Base-by-base conservation (phyloP, 169 alveolate species). In the Plasmodium berghei region DNA sequence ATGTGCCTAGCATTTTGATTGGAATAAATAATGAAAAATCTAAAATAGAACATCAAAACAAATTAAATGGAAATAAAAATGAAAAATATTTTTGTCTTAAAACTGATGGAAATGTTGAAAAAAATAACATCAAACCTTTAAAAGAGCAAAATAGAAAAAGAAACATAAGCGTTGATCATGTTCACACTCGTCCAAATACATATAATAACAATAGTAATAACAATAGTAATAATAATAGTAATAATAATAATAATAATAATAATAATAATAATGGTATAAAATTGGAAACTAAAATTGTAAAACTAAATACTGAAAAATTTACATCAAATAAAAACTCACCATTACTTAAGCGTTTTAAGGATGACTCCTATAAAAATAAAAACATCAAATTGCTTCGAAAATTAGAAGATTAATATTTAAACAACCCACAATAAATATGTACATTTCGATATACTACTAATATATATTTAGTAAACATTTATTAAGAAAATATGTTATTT, bases 361-460 rank as follows among this genome's bases (percentile, higher is more conserved):
- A 83, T 20, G 90, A 83, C n/a, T 20, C 18, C 20, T 69, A 20
- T 52, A 83, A 69, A 69, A 64, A 55, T 52, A 69, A 62, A 72
- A 61, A 48, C 20, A 16, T 69, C 58, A 83, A 83, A 62, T 24
- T 56, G 12, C 56, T 69, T 22, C 48, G 90, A 45, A 83, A 55
- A 16, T 69, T 72, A 9, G 48, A 83, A 14, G 62, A 67, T 34
- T 75, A 75, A 20, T 34, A 2, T 1, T n/a, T 20, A 24, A 34
- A 34, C 26, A 5, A 0, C 8, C 8, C 8, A 34, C 8, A 28
- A 28, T 1, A 1, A 28, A 0, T 28, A 28, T 28, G 1, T 5
- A 0, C 4, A 0, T 28, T 28, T 28, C 3, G 40, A 1, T 28
- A 1, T 2, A 28, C 40, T 28, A 28, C 4, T 2, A 28, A 0